These are phyloP conservation scores for Beauveria asiatica DNA, from an alignment of 2,329 filamentous ascomycete species.

Conservation along the genomic window DNA sequence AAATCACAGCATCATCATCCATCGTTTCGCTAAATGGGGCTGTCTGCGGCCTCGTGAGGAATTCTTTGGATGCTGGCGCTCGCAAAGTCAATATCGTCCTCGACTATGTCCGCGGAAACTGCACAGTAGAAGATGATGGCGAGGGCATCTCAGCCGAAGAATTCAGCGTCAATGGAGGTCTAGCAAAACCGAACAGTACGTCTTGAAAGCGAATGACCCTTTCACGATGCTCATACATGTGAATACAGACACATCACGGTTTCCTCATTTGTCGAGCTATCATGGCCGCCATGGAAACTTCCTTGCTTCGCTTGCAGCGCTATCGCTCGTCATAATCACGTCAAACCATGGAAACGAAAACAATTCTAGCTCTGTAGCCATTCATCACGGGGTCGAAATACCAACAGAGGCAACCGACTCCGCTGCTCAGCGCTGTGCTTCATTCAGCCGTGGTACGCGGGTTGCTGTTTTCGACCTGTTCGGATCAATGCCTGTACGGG, in stretches of 20 bases:
- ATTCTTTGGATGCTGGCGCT: conserved; percentile 74
- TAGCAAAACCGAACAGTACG: conserved; percentile 67
- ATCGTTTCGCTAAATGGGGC: conserved; percentile 69
- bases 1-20: conserved; percentile 76
- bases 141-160: conserved; percentile 65
- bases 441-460: conserved; percentile 60
- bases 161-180: conserved; percentile 60
- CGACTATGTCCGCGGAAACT: conserved; percentile 68
- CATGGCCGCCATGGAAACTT: conserved; percentile 70
- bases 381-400: conserved; percentile 62
- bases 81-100: conserved; percentile 60
- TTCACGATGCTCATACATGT: conserved; percentile 24
- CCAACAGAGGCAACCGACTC: conserved; percentile 55
- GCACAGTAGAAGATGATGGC: conserved; percentile 78
- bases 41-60: conserved; percentile 65
- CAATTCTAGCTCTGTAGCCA: conserved; percentile 54
- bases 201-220: conserved; percentile 8
- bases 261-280: conserved; percentile 28
- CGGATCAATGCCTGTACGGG: conserved; percentile 80
- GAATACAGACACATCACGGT: conserved; percentile 61
- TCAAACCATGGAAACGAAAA: conserved; percentile 58
- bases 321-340: conserved; percentile 69
- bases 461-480: conserved; percentile 75
- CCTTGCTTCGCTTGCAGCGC: conserved; percentile 62
- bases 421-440: conserved; percentile 46